Percentiles rank a stretch among this genome's conserved stretches.
These are phyloP conservation scores for Sonneratia alba DNA, from an alignment of 345 rosid genomes.

Conservation along the genomic window DNA sequence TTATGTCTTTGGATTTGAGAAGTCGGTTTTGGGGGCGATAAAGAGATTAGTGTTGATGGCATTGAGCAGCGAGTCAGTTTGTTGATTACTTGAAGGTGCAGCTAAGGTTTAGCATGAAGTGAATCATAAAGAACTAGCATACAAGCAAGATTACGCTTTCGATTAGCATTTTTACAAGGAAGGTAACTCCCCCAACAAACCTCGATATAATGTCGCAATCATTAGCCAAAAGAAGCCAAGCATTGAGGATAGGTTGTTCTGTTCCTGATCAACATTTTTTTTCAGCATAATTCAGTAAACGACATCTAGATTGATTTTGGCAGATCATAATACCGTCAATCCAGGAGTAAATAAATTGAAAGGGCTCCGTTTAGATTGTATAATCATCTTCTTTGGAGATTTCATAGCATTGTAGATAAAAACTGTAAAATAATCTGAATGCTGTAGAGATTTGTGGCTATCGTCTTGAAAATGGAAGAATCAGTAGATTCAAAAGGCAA, in stretches of 20 bases:
- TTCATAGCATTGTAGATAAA: neutral
- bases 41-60: neutral
- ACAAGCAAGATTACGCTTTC: neutral
- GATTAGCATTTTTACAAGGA: neutral
- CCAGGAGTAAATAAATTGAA: neutral
- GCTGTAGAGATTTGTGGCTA: neutral
- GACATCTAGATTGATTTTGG: neutral
- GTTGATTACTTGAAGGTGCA: neutral
- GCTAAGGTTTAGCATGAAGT: neutral
- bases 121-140: neutral
- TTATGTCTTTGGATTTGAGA: too few species aligned
- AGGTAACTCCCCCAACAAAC: neutral
- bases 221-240: neutral
- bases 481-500: too few species aligned
- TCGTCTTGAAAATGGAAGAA: too few species aligned
- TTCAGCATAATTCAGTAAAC: neutral
- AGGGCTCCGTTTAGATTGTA: neutral
- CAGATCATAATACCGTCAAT: neutral
- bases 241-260: neutral
- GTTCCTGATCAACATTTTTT: neutral
- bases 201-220: neutral
- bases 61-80: neutral
- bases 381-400: neutral
- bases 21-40: neutral
- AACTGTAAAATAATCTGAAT: neutral